Evolutionary conservation across 108 stramenopile species (phyloP).

Genomic region (Cylindrotheca fusiformis): DNA sequence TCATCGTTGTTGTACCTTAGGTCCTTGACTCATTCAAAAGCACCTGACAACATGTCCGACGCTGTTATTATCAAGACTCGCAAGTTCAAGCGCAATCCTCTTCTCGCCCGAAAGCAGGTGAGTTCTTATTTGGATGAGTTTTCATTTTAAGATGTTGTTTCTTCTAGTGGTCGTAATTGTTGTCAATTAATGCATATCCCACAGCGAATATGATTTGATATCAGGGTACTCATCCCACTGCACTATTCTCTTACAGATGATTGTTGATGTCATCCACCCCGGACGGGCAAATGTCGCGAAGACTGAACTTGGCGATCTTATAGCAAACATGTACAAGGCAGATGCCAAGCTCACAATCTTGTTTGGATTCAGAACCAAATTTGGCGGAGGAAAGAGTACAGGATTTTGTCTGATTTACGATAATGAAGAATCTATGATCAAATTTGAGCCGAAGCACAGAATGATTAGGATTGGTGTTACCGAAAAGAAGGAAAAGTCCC

Average conservation of each 20-base stretch:
- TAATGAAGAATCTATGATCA: conserved; percentile 89
- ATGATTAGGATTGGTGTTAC: conserved; percentile 84
- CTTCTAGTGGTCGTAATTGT: too few relatives aligned
- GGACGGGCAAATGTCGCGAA: conserved; percentile 94
- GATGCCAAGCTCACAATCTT: conserved; percentile 82
- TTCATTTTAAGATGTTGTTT: neutral
- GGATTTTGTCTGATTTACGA: conserved; percentile 99
- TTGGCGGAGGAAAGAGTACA: conserved; percentile 97
- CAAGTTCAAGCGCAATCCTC: conserved; percentile 98
- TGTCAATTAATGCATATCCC: too few relatives aligned
- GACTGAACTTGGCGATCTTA: conserved; percentile 89
- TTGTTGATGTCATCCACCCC: conserved; percentile 97
- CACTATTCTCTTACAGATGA: conserved; percentile 63
- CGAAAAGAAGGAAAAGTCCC: conserved; percentile 87
- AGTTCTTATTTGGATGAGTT: conserved; percentile 26
- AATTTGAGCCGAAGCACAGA: conserved; percentile 97
- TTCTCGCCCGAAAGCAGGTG: conserved; percentile 96
- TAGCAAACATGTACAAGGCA: conserved; percentile 95
- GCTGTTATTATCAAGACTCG: conserved; percentile 97
- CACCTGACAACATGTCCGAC: conserved; percentile 31
- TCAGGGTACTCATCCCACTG: too few relatives aligned
- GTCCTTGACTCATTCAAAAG: too few relatives aligned
- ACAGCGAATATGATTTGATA: too few relatives aligned
- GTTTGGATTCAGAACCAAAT: conserved; percentile 97
- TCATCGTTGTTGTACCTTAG: too few relatives aligned